Evolutionary conservation across 768 basidiomycete species (phyloP), one percentile per base, ranked within the genome.

Genomic region (Neoboletus brunneissimus): DNA sequence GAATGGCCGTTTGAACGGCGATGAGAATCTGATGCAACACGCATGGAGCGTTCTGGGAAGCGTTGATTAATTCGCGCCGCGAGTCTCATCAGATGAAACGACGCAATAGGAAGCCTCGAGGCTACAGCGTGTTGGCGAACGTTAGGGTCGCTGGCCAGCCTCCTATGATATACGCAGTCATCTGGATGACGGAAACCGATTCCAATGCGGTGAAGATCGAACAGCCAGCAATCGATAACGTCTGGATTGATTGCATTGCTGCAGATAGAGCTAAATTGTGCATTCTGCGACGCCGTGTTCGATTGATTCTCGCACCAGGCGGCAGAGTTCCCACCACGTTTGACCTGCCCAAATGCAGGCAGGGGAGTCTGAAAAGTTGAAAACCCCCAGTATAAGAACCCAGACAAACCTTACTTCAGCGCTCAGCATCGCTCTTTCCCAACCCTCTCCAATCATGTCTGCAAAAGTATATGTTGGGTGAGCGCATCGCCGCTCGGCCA

Each of bases 391-490:
- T 71, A 71, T 71, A 71, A 71, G 57, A 71, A 60, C 57, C 47
- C 37, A 25, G 46, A 18, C 59, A 53, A 64, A 69, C 61, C 55
- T 62, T 63, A 54, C n/a, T 54, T 35, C 16, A 5, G 51, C 31
- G 18, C 51, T 34, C 55, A 16, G 18, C 48, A 55, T 60, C 47
- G 62, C 42, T 67, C 48, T 62, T 40, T 59, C 13, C 27, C 57
- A 51, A 59, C 54, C 49, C 27, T 45, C 52, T 55, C 42, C 51
- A 25, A 64, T 47, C 67, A 73, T 73, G 71, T 16, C 68, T 29
- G 49, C 69, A 58, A 71, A 71, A 61, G 9, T 71, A 50, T 71
- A 73, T 48, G 70, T 71, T 48, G 70, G 70, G 70, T 73, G 60
- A 64, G 67, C 48, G 37, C n/a, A 38, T 38, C 37, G 10, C 4